Conservation (phyloP, 1,284 basidiomycete genomes). For the Apiotrichum akiyoshidainum region DNA sequence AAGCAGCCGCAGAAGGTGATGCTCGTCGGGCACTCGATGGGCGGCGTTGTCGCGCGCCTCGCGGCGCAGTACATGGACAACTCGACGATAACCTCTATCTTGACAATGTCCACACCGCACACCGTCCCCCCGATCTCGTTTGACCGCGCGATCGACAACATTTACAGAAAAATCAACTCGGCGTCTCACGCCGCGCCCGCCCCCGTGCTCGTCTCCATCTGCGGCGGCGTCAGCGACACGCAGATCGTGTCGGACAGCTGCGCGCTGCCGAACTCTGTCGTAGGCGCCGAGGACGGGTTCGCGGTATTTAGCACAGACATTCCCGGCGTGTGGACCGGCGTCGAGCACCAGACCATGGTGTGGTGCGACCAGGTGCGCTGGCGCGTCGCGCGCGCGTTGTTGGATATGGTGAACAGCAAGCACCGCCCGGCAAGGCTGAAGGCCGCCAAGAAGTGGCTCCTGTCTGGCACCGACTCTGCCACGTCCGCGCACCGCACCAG, state of each 20-base stretch:
- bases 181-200: conserved; percentile 53
- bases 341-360: conserved; percentile 93
- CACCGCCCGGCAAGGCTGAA: conserved; percentile 13
- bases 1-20: conserved; percentile 55
- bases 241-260: conserved; percentile 92
- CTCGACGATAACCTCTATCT: conserved; percentile 67
- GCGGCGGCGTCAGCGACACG: conserved; percentile 86
- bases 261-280: conserved; percentile 56
- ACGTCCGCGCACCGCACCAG: not conserved
- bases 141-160: conserved; percentile 64
- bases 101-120: conserved; percentile 95
- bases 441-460: conserved; percentile 16
- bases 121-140: conserved; percentile 82
- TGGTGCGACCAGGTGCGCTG: conserved; percentile 98
- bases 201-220: conserved; percentile 73
- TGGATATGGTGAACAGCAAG: conserved; percentile 59
- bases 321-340: conserved; percentile 87
- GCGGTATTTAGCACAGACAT: conserved; percentile 83
- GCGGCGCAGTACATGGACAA: conserved; percentile 51
- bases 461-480: not conserved
- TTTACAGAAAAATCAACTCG: conserved; percentile 58
- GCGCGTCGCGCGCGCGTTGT: conserved; percentile 72
- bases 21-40: conserved; percentile 95
- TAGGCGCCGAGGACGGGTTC: conserved; percentile 55
- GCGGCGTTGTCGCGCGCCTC: conserved; percentile 80